A percentile compares a stretch with the other conserved stretches of the same genome.
Evolutionary conservation across 148 eudicot genomes (phyloP).

Genomic region (Gaultheria prostrata): DNA sequence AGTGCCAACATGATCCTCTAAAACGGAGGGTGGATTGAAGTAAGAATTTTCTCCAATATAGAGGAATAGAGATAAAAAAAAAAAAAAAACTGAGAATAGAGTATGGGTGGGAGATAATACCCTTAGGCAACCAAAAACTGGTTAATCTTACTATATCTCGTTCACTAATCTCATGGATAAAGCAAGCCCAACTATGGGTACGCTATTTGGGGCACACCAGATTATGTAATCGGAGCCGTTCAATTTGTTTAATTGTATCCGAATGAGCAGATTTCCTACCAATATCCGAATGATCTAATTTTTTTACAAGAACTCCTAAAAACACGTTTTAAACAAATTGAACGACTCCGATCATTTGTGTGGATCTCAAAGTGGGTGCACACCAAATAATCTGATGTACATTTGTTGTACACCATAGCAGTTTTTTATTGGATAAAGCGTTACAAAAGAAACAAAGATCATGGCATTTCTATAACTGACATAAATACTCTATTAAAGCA

Average conservation of each 20-base stretch:
- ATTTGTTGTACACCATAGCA: too few species aligned
- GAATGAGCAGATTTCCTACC: too few species aligned
- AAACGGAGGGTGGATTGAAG: background rate
- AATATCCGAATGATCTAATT: too few species aligned
- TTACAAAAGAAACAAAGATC: background rate
- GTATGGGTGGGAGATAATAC: background rate
- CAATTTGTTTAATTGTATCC: too few species aligned
- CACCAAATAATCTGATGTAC: too few species aligned
- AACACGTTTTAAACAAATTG: too few species aligned
- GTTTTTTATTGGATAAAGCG: background rate
- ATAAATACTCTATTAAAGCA: background rate
- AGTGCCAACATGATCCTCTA: background rate
- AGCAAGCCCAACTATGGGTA: background rate
- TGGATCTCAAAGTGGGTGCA: too few species aligned
- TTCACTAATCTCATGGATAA: background rate
- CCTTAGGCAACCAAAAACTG: background rate
- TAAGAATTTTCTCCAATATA: background rate
- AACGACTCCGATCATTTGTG: too few species aligned
- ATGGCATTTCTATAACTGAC: background rate
- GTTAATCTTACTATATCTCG: background rate
- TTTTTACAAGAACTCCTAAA: too few species aligned
- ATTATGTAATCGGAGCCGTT: too few species aligned
- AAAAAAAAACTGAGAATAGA: too few species aligned
- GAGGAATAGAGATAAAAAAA: background rate
- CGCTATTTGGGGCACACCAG: too few species aligned